Evolutionary conservation across 1,284 basidiomycete genomes (phyloP), one percentile per base, ranked within the genome.

Genomic region (Tilletia walkeri): DNA sequence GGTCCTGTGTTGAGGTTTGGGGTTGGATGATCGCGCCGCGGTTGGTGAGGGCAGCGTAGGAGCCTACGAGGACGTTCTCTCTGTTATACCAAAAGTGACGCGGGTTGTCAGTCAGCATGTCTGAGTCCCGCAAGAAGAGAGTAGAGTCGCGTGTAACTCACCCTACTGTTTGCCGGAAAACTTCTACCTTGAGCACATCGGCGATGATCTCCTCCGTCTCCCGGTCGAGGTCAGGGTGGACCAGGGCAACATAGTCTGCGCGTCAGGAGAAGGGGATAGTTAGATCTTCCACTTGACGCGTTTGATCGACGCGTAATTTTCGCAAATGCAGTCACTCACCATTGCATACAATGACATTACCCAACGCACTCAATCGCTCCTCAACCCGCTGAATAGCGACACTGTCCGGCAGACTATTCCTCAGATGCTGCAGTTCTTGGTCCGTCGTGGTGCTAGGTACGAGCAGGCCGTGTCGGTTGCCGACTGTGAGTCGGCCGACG

Each of bases 151-250:
- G 24, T 30, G 24, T 3, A 6, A 65, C 71, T 61, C 20, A 68
- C 66, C 76, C 95, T 75, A 99, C 88, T 12, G 95, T 99, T 85
- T 99, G 95, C 67, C 95, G 88, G 87, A 99, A 99, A 4, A 99
- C 96, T 85, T 99, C 96, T 73, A 99, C 96, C 85, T 98, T 97
- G 77, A 99, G 89, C 12, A 97, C 94, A 85, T 99, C 96, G 66
- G 96, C 95, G 84, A 99, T 97, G 85, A 99, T 99, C 85, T 99
- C 96, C 84, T 99, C 96, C 7, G 96, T 99, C 86, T 99, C 96
- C 70, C 95, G 89, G 86, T 99, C 95, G 73, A 99, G 88, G 80
- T 99, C 96, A 14, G 96, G 96, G 85, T 80, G 79, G 34, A 82
- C 77, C 34, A 81, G 70, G 39, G 78, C 82, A 20, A 80, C 78